Conservation (phyloP, 306 rosid species). For the Prunus persica region DNA sequence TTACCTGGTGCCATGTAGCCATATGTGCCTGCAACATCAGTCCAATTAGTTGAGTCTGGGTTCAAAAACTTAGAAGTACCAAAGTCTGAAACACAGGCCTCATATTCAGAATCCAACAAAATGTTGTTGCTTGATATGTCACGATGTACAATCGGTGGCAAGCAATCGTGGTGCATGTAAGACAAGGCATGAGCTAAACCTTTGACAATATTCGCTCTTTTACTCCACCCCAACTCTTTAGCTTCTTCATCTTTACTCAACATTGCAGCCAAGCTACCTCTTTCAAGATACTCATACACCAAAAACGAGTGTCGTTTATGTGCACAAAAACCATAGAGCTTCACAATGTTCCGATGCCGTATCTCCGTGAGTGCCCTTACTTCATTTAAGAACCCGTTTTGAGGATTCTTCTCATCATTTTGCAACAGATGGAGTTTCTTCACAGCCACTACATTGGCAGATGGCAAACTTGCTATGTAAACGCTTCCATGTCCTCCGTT, state of each 20-base stretch:
- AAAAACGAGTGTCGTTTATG: neutral
- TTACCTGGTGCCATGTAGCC: too few relatives aligned
- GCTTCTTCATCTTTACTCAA: neutral
- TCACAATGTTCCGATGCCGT: too few relatives aligned
- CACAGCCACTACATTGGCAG: neutral
- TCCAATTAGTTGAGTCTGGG: too few relatives aligned
- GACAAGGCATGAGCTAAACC: neutral
- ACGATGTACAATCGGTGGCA: neutral
- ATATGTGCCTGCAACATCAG: too few relatives aligned
- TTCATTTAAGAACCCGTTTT: too few relatives aligned
- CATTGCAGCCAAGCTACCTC: neutral
- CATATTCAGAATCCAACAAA: too few relatives aligned
- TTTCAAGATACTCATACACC: neutral
- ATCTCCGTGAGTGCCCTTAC: neutral
- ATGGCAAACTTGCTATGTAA: neutral
- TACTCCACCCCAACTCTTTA: neutral
- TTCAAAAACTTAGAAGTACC: too few relatives aligned
- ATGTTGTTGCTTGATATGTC: too few relatives aligned
- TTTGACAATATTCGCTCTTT: neutral
- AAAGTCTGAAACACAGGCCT: too few relatives aligned
- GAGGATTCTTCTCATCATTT: neutral
- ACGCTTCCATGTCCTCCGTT: neutral
- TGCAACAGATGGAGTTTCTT: neutral
- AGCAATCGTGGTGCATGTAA: neutral
- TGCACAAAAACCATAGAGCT: neutral